Evolutionary conservation across 2,329 filamentous ascomycete species (phyloP).

Genomic region (Colletotrichum chlorophyti): DNA sequence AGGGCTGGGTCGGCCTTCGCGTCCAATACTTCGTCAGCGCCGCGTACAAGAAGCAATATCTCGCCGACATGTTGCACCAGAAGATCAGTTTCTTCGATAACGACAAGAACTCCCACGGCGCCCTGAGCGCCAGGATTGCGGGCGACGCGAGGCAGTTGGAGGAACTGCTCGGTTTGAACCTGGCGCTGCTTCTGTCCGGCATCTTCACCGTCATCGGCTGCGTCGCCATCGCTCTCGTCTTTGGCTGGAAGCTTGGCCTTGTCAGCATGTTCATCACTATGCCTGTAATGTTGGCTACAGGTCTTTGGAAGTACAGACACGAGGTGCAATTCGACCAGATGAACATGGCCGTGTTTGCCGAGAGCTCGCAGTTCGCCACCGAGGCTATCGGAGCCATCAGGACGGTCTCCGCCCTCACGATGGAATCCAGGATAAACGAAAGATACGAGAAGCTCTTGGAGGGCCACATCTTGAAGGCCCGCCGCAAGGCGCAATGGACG

Average conservation of each 20-base stretch:
- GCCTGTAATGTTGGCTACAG: constrained; percentile 42
- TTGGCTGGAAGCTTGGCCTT: constrained; percentile 46
- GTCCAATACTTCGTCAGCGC: constrained; percentile 27
- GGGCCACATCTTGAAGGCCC: constrained; percentile 40
- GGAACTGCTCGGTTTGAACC: constrained; percentile 39
- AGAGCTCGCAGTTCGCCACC: constrained; percentile 67
- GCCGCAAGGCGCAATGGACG: constrained; percentile 39
- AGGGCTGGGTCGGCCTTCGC: constrained; percentile 32
- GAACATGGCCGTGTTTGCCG: constrained; percentile 63
- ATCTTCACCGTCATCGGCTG: constrained; percentile 40
- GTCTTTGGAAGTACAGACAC: constrained; percentile 48
- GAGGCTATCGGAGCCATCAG: constrained; percentile 68
- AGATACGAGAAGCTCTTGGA: constrained; percentile 44
- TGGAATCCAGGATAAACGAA: constrained; percentile 61
- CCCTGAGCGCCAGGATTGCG: constrained; percentile 35
- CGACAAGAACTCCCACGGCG: constrained; percentile 36
- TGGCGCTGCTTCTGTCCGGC: constrained; percentile 36
- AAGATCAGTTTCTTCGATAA: constrained; percentile 38
- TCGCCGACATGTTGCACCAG: constrained; percentile 38
- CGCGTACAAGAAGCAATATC: constrained; percentile 34
- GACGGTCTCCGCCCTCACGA: constrained; percentile 66
- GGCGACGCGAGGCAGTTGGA: constrained; percentile 41
- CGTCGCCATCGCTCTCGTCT: constrained; percentile 37
- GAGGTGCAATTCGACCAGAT: constrained; percentile 63
- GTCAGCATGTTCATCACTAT: constrained; percentile 44